Evolutionary conservation across 1,284 basidiomycete genomes (phyloP), one percentile per base, ranked within the genome.

Genomic region (Pyrrhoderma lamaoense): DNA sequence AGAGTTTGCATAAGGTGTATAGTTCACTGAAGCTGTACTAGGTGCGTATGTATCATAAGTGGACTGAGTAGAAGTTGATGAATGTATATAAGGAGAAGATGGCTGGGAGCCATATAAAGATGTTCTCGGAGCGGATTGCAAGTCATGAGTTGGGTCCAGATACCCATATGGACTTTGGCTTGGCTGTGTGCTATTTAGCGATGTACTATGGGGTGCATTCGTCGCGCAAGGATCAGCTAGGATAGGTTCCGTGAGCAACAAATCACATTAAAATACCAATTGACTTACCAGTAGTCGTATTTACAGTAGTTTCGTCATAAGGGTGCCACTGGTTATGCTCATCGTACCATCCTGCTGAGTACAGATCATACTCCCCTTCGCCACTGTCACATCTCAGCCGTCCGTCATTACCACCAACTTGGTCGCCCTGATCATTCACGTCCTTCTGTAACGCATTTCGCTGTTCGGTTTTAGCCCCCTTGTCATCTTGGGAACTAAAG

Each of bases 281-380:
- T 5, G 11, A 11, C 27, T 11, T 9, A 27, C 9, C n/a, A 38
- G 36, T 21, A 21, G 38, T 53, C 34, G 50, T 45, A 18, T 51
- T 34, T 25, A 31, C 21, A 27, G 19, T 47, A 8, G 54, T 53
- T 45, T 59, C 56, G 27, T 66, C 60, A 50, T 64, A 58, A 42
- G 55, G 49, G 34, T 61, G 59, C 56, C 60, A 61, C 40, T 60
- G 54, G 34, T 57, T 60, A 22, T 61, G 42, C 39, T 63, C 61
- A 22, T 65, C 54, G 49, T 62, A 59, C 58, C 59, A 58, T 37
- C 57, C 63, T 46, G 65, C 59, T 53, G 62, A 55, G 51, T 62
- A 60, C 37, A 61, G 57, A 27, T 60, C 59, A 31, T 60, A 49
- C 36, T 59, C 22, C 22, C 53, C 36, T 46, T 45, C 47, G 22